Evolutionary conservation across 352 stramenopile species (phyloP), one percentile per base, ranked within the genome.

Genomic region (Pythium utonaiense): DNA sequence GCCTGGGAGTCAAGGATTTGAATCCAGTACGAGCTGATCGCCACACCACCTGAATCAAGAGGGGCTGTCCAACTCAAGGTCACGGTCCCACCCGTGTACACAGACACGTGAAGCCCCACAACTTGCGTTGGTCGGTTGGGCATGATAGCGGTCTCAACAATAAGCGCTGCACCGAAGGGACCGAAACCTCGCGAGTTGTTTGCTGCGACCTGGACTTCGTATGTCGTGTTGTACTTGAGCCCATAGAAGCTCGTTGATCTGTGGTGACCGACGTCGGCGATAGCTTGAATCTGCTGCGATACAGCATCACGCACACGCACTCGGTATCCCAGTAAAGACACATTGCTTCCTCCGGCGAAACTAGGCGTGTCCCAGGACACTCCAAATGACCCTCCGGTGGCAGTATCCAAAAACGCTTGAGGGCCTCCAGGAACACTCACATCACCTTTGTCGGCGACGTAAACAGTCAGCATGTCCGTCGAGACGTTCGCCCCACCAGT

Each of bases 361-460:
- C 4, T 10, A 10, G 65, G 71, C 14, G 42, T 27, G 3, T 53
- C n/a, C 45, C 75, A 70, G 16, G 40, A 8, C 16, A 78, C 54
- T 14, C 41, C 22, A 9, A 85, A 68, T 5, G 58, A 72, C 19
- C 75, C 75, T 16, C 77, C 75, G 25, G 60, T 75, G 0, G 50
- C 33, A 7, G 27, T 40, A 16, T 40, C 33, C 27, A 44, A 21
- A 1, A 9, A 16, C 1, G 74, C 14, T 24, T 25, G 12, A 12
- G 73, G 69, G 12, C 31, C 57, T n/a, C 67, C 74, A 28, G 78
- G 65, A 12, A 71, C 30, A 53, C 78, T 78, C n/a, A 76, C 31
- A 25, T 80, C 71, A 3, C 75, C 74, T 57, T 71, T 64, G 42
- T 85, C 75, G 4, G 55, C 7, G 21, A 88, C 57, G 7, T 36